Evolutionary conservation across 805 yeast species (phyloP).

Genomic region (Candida saitoana): DNA sequence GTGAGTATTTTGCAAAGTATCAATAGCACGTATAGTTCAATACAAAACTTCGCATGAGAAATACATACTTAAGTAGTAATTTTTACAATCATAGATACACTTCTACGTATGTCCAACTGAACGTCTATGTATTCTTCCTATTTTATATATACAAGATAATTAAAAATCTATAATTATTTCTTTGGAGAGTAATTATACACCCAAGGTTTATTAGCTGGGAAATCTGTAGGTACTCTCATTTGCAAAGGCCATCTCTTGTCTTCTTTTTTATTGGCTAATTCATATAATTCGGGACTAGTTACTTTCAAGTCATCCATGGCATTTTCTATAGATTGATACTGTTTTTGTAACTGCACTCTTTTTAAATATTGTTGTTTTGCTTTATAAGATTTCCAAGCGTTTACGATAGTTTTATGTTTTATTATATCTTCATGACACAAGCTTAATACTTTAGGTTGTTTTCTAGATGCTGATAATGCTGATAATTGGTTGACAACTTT

Average conservation of each 20-base stretch:
- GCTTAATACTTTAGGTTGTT: constrained; percentile 78
- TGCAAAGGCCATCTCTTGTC: constrained; percentile 55
- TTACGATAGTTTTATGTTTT: constrained; percentile 76
- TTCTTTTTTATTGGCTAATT: constrained; percentile 55
- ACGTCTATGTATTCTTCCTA: neutral
- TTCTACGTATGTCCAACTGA: too few relatives aligned
- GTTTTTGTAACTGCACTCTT: constrained; percentile 45
- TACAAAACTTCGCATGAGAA: too few relatives aligned
- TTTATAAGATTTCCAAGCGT: constrained; percentile 73
- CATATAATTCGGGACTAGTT: constrained; percentile 52
- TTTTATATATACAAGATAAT: neutral
- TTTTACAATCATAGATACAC: too few relatives aligned
- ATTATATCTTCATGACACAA: constrained; percentile 75
- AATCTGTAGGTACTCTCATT: constrained; percentile 82
- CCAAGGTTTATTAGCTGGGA: constrained; percentile 83
- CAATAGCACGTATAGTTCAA: too few relatives aligned
- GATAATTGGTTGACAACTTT: constrained; percentile 58
- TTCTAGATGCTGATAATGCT: constrained; percentile 80
- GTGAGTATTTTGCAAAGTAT: too few relatives aligned
- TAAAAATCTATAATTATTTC: neutral
- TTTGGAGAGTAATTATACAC: constrained; percentile 43
- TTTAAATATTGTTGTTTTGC: constrained; percentile 46
- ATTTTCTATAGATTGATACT: constrained; percentile 57
- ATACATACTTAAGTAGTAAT: too few relatives aligned
- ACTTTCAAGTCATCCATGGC: constrained; percentile 70